Evolutionary conservation across 768 basidiomycete species (phyloP).

Genomic region (Leccinum aurantiacum): DNA sequence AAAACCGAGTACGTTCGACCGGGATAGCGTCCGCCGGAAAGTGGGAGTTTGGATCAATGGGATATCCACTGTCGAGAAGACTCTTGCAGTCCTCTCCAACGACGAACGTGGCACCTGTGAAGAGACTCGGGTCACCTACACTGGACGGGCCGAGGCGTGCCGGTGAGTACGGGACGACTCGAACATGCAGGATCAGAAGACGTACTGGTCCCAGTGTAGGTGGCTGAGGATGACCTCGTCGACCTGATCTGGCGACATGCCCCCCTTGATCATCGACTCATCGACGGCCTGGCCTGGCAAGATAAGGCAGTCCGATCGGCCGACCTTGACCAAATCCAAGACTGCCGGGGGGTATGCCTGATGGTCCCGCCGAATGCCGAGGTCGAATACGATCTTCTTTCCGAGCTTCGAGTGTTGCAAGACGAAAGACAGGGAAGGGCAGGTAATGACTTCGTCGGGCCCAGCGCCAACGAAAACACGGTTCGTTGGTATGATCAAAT

Average conservation of each 20-base stretch:
- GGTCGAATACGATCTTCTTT: slow-evolving; percentile 50
- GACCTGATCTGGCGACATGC: slow-evolving; percentile 42
- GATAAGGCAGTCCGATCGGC: background rate
- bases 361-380: slow-evolving; percentile 51
- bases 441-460: background rate
- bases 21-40: slow-evolving; percentile 37
- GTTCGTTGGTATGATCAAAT: background rate
- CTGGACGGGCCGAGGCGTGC: background rate
- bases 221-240: slow-evolving; percentile 48
- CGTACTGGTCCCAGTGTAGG: slow-evolving; percentile 47
- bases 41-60: slow-evolving; percentile 35
- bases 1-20: slow-evolving; percentile 36
- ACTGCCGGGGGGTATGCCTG: slow-evolving; percentile 38
- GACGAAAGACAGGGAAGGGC: slow-evolving; percentile 42
- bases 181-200: background rate
- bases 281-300: slow-evolving; percentile 36
- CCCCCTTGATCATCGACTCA: slow-evolving; percentile 50
- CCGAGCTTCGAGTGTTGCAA: slow-evolving; percentile 44
- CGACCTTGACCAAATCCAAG: slow-evolving; percentile 22
- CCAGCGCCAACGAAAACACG: background rate
- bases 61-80: slow-evolving; percentile 41
- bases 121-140: slow-evolving; percentile 44
- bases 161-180: background rate
- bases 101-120: slow-evolving; percentile 45
- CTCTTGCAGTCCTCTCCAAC: slow-evolving; percentile 40